Evolutionary conservation across 2,329 filamentous ascomycete genomes (phyloP).

Genomic region (Oidium heveae): DNA sequence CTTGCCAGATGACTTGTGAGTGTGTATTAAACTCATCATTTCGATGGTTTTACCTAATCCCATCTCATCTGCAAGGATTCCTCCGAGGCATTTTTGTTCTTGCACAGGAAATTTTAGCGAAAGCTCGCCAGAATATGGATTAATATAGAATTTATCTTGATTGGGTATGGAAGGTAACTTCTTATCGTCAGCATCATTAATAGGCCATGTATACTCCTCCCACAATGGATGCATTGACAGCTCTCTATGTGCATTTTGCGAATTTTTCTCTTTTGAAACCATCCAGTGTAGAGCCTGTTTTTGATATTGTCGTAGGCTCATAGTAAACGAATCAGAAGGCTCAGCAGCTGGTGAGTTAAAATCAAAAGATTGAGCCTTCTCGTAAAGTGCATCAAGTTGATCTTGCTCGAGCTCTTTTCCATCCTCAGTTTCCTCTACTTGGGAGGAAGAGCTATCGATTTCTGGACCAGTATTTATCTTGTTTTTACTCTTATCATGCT

Average conservation of each 20-base stretch:
- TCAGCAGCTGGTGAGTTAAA: conserved; percentile 75
- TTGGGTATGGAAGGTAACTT: conserved; percentile 38
- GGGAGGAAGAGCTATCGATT: conserved; percentile 19
- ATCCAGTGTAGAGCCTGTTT: conserved; percentile 94
- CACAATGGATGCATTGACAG: conserved; percentile 87
- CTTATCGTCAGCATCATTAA: conserved; percentile 65
- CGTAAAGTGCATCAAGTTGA: conserved; percentile 80
- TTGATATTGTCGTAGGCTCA: conserved; percentile 76
- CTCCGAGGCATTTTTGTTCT: conserved; percentile 82
- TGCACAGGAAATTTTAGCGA: conserved; percentile 80
- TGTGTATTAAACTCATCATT: conserved; percentile 83
- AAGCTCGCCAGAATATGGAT: conserved; percentile 86
- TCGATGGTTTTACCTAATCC: conserved; percentile 95
- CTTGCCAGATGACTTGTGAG: conserved; percentile 35
- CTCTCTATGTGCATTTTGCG: conserved; percentile 38
- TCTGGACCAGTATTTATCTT: conserved; percentile 12
- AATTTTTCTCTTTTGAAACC: conserved; percentile 72
- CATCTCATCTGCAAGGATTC: conserved; percentile 92
- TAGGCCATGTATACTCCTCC: conserved; percentile 86
- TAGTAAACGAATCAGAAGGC: conserved; percentile 54
- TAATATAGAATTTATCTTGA: conserved; percentile 68
- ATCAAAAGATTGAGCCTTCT: conserved; percentile 90
- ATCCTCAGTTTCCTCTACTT: conserved; percentile 41
- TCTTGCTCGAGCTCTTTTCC: conserved; percentile 84
- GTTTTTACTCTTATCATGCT: conserved; percentile 32